Percentiles rank a stretch among this genome's conserved stretches.
These are phyloP conservation scores for Xylariaceae sp. DNA, from an alignment of 2,329 filamentous ascomycete genomes.

Conservation along the genomic window DNA sequence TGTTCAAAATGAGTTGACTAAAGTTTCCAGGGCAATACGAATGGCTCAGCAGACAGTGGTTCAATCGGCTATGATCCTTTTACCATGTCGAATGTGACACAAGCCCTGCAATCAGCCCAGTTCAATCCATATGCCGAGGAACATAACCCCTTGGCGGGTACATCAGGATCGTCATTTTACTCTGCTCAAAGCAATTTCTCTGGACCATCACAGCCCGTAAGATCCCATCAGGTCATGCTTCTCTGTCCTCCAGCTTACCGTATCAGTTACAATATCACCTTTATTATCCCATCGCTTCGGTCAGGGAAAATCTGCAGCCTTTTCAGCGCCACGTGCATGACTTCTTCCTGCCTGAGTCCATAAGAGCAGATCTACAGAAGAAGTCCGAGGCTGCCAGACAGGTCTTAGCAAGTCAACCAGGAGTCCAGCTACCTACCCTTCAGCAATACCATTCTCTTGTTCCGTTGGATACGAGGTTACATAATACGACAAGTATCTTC, in stretches of 20 bases:
- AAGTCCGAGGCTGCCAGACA: conserved; percentile 81
- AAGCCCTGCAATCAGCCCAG: conserved; percentile 41
- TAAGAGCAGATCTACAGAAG: conserved; percentile 82
- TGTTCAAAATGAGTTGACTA: conserved; percentile 10
- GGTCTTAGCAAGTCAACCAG: conserved; percentile 63
- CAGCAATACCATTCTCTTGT: conserved; percentile 91
- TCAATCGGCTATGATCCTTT: conserved; percentile 56
- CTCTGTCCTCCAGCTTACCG: conserved; percentile 3
- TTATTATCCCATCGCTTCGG: conserved; percentile 81
- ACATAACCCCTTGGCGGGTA: conserved; percentile 44
- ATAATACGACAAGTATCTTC: conserved; percentile 72
- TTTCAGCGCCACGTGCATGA: conserved; percentile 86
- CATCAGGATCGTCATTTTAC: conserved; percentile 58
- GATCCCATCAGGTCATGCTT: no score
- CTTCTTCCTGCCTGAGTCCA: conserved; percentile 81
- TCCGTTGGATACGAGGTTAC: conserved; percentile 72
- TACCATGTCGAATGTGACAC: conserved; percentile 48
- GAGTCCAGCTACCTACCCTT: conserved; percentile 60
- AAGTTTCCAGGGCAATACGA: no score
- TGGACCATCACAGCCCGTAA: conserved; percentile 52
- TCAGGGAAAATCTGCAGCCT: conserved; percentile 62
- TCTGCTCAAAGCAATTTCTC: conserved; percentile 46
- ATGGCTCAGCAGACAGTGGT: conserved; percentile 21
- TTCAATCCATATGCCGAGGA: conserved; percentile 77
- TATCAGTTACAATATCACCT: conserved; percentile 76